phyloP scores from a whole-genome alignment of 805 yeast species.

The Diddensiella caesifluorescens region DNA sequence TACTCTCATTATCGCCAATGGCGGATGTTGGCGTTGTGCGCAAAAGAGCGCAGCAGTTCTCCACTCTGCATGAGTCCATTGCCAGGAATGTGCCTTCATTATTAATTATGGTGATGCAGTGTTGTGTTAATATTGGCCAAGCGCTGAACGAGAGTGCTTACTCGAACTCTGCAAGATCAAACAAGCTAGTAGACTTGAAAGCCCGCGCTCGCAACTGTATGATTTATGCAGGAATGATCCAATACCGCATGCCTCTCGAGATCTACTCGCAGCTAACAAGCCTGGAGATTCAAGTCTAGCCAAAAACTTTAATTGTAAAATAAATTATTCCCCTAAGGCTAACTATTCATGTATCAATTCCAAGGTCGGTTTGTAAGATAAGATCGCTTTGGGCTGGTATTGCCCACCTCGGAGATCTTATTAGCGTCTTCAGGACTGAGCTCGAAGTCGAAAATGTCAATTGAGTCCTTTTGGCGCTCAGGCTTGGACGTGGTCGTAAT shows the following conservation, averaged over 20 bases:
- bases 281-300: constrained; percentile 39
- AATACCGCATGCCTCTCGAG: constrained; percentile 40
- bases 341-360: too few relatives aligned
- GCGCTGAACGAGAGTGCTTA: constrained; percentile 34
- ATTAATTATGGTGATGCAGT: constrained; percentile 74
- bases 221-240: constrained; percentile 66
- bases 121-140: constrained; percentile 55
- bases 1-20: constrained; percentile 54
- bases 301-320: too few relatives aligned
- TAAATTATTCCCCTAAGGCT: too few relatives aligned
- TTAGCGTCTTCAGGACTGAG: constrained; percentile 41
- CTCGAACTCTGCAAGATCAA: constrained; percentile 44
- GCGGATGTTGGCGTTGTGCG: constrained; percentile 53
- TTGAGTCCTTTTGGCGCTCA: constrained; percentile 47
- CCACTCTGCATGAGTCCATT: constrained; percentile 60
- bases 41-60: constrained; percentile 61
- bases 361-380: too few relatives aligned
- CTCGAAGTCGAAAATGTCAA: constrained; percentile 46
- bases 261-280: constrained; percentile 65
- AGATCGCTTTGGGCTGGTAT: too few relatives aligned
- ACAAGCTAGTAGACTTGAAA: constrained; percentile 50
- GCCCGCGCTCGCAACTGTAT: constrained; percentile 78
- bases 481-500: constrained; percentile 57
- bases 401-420: constrained; percentile 23
- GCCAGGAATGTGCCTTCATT: constrained; percentile 76